These are phyloP conservation scores for Bertia moriformis DNA, from an alignment of 2,329 filamentous ascomycete species.

Conservation along the genomic window DNA sequence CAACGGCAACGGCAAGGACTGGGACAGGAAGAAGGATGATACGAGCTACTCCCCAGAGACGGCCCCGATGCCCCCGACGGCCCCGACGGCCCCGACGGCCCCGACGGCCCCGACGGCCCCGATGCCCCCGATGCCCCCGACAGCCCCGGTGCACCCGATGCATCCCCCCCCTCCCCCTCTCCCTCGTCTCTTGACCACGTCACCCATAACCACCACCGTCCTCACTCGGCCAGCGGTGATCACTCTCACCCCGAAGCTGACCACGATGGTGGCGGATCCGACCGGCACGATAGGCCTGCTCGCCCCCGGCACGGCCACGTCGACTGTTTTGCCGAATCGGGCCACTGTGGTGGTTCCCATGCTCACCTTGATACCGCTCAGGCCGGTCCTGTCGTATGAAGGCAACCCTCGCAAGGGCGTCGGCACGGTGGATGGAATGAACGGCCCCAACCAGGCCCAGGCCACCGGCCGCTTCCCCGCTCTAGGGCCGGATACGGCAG, in stretches of 20 bases:
- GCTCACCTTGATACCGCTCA: background rate
- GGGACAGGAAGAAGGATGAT: too few relatives aligned
- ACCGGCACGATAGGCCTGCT: background rate
- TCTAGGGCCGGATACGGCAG: too few relatives aligned
- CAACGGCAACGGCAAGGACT: too few relatives aligned
- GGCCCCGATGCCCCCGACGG: too few relatives aligned
- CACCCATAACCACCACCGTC: too few relatives aligned
- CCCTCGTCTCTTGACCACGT: background rate
- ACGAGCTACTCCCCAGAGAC: too few relatives aligned
- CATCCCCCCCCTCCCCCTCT: background rate
- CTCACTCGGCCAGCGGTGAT: background rate
- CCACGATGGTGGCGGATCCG: background rate
- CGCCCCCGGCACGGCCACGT: background rate
- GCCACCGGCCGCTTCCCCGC: too few relatives aligned
- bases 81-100: background rate
- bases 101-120: too few relatives aligned
- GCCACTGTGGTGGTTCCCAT: background rate
- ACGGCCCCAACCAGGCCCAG: background rate
- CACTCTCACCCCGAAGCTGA: background rate
- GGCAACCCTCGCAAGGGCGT: background rate
- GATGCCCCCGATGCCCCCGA: background rate
- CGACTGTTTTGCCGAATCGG: background rate
- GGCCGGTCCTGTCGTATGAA: too few relatives aligned
- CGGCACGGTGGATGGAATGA: too few relatives aligned
- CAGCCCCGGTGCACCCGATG: background rate